A percentile compares a stretch with the other conserved stretches of the same genome.
Evolutionary conservation across 805 yeast species (phyloP).

Genomic region (Scheffersomyces ergatensis): DNA sequence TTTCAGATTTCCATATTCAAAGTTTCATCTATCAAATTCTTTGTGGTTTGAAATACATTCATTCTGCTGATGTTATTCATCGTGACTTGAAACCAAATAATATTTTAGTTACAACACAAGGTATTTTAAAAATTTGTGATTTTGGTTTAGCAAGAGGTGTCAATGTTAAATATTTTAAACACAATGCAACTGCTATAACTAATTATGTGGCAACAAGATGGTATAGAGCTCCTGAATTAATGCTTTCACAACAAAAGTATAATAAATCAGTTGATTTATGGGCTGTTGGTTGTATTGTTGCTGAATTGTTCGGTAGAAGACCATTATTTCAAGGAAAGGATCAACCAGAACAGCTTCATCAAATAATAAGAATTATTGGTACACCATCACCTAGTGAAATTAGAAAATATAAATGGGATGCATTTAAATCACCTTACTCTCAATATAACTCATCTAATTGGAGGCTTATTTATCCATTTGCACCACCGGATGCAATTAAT

Average conservation of each 20-base stretch:
- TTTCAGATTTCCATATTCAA: conserved; percentile 82
- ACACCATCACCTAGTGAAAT: conserved; percentile 56
- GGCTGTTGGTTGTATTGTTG: conserved; percentile 91
- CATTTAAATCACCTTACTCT: conserved; percentile 29
- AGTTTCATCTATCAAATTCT: conserved; percentile 75
- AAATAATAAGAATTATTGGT: conserved; percentile 70
- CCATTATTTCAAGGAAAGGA: conserved; percentile 80
- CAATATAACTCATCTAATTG: conserved; percentile 43
- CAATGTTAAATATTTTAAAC: conserved; percentile 25
- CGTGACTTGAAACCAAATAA: conserved; percentile 93
- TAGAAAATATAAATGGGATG: conserved; percentile 25
- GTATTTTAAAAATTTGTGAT: conserved; percentile 83
- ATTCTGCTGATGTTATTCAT: conserved; percentile 89
- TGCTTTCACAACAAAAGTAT: conserved; percentile 58
- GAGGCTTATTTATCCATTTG: conserved; percentile 61
- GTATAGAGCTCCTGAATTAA: conserved; percentile 93
- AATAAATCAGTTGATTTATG: conserved; percentile 79
- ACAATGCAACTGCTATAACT: conserved; percentile 52
- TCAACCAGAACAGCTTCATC: conserved; percentile 66
- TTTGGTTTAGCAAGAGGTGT: conserved; percentile 90
- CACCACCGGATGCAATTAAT: conserved; percentile 44
- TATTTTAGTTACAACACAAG: conserved; percentile 71
- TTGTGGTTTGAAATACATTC: conserved; percentile 86
- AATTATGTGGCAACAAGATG: conserved; percentile 92
- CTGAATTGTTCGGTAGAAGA: conserved; percentile 75